Base-by-base conservation (phyloP, 371 early-diverging fungal species). In the Chytridium lagenaria region DNA sequence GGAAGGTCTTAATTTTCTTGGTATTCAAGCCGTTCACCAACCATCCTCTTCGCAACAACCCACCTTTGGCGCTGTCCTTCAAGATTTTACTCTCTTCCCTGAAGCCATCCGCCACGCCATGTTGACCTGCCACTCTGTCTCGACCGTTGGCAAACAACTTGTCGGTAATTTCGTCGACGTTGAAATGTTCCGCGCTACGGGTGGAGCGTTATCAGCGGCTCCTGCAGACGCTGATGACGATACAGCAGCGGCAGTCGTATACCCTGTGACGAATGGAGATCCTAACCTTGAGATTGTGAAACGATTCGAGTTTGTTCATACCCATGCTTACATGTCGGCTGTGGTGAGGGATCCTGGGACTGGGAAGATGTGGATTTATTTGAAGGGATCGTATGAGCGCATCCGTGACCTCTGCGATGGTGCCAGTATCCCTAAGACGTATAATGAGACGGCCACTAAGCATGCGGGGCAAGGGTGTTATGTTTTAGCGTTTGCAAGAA, bases 101-200 rank as follows among this genome's bases (percentile, higher is more conserved):
- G 69, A 75, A 23, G 65, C 80, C 49, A 77, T 86, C 73, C 88
- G 89, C 64, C 78, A 85, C 39, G 95, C 90, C 28, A 78, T 95
- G 70, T 88, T 90, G 30, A 81, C 93, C 5, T 96, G 96, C 78
- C 96, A 98, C 79, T 87, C 92, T 1, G 90, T 96, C 5, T 85
- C 91, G 5, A 84, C 83, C 26, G 85, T 95, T 34, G 88, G 84
- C 36, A 86, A 80, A 23, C 79, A 86, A 30, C 87, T 85, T 66
- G 86, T 95, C 59, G 97, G 97, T 5, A 96, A 98, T 80, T 93
- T 93, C 64, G 91, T 98, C 36, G 98, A 98, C 81, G 88, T 96
- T 52, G 95, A 95, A 81, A 92, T 95, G 93, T 94, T 96, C 84
- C 81, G 84, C 22, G 88, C 89, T 36, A 91, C 94, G 0, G 81